Percentiles rank a stretch among this genome's conserved stretches.
These are phyloP conservation scores for Tetrahymena borealis DNA, from an alignment of 73 alveolate genomes.

Conservation along the genomic window DNA sequence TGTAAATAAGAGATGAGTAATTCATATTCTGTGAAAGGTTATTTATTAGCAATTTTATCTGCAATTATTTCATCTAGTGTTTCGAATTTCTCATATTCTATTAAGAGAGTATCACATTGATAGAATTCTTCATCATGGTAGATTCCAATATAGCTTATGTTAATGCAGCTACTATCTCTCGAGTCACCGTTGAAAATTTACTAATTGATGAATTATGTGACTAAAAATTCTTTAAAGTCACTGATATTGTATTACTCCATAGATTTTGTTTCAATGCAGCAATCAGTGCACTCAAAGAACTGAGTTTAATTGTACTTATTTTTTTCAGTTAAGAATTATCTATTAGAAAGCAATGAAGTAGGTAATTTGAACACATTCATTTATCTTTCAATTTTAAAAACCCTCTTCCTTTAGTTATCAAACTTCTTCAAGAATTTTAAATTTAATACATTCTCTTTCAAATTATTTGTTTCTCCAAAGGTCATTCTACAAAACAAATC, in stretches of 20 bases:
- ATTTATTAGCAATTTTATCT: neutral
- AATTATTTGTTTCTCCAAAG: neutral
- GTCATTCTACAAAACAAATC: neutral
- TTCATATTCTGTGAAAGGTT: neutral
- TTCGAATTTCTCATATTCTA: neutral
- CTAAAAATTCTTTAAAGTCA: neutral
- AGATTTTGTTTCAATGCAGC: neutral
- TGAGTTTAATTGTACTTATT: neutral
- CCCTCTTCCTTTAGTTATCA: neutral
- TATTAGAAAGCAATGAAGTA: neutral
- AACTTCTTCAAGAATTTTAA: neutral
- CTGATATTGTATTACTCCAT: neutral
- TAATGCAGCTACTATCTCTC: neutral
- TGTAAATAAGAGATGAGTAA: neutral
- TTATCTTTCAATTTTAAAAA: neutral
- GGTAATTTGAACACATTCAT: neutral
- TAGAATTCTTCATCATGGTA: neutral
- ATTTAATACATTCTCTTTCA: neutral
- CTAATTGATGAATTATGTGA: neutral
- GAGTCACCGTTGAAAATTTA: neutral
- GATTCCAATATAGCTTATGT: neutral
- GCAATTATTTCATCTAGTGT: neutral
- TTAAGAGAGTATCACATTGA: neutral
- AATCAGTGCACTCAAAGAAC: neutral
- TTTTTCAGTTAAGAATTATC: neutral